A percentile compares a stretch with the other conserved stretches of the same genome.
Conservation (phyloP, 2,329 filamentous ascomycete genomes). For the Cadophora sp. region DNA sequence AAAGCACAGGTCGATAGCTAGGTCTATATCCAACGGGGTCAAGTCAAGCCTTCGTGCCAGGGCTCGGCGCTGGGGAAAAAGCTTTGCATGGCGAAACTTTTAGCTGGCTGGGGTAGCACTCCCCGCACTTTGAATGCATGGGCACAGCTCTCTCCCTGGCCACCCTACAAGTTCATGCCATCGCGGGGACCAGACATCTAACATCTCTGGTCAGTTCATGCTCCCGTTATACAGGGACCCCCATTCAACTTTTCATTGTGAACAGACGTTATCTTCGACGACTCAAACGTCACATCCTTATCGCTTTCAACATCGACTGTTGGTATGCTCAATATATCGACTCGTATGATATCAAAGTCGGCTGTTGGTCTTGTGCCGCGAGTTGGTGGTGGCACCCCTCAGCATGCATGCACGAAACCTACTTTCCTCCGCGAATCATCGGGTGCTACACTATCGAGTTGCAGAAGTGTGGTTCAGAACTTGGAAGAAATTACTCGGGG, state of each 20-base stretch:
- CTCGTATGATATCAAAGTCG: slow-evolving; percentile 12
- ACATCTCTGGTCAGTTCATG: neutral
- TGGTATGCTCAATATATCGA: neutral
- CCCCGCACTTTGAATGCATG: neutral
- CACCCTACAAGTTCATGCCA: neutral
- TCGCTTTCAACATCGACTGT: neutral
- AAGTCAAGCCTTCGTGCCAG: slow-evolving; percentile 11
- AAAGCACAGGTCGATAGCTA: neutral
- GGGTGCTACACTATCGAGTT: neutral
- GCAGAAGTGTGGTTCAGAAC: neutral
- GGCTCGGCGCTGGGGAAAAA: neutral
- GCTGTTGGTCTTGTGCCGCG: slow-evolving; percentile 10
- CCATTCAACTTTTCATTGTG: neutral
- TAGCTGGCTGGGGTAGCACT: neutral
- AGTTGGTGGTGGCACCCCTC: slow-evolving; percentile 5
- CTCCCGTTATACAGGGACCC: neutral
- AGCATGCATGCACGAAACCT: neutral
- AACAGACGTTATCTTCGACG: neutral
- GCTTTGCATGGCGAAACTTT: neutral
- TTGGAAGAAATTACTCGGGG: neutral
- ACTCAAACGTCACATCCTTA: neutral
- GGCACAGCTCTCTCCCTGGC: neutral
- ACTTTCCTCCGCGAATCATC: slow-evolving; percentile 4
- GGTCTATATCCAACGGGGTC: neutral
- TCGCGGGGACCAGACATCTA: neutral